A percentile compares a stretch with the other conserved stretches of the same genome.
phyloP scores from a whole-genome alignment of 345 rosid species.

The Clarkia xantiana region DNA sequence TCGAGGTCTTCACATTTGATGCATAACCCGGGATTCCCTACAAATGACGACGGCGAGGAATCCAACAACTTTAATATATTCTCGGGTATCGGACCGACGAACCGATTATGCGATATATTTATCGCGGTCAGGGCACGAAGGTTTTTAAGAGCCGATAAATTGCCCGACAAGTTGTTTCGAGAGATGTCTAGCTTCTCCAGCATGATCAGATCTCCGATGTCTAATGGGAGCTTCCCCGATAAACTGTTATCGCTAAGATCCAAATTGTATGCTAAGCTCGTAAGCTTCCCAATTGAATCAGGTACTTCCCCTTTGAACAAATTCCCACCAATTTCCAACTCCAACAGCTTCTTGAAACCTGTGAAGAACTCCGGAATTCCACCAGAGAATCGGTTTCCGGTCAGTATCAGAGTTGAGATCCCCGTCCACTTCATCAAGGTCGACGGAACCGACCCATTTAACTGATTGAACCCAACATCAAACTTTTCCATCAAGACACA shows the following conservation, averaged over 20 bases:
- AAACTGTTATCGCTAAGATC: slow-evolving; percentile 52
- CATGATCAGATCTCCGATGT: slow-evolving; percentile 22
- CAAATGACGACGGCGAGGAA: slow-evolving; percentile 36
- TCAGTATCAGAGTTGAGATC: slow-evolving; percentile 38
- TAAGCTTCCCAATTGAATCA: slow-evolving; percentile 32
- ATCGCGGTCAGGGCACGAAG: slow-evolving; percentile 24
- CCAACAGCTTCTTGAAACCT: slow-evolving; percentile 31
- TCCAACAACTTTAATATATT: slow-evolving; percentile 16
- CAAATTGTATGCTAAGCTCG: slow-evolving; percentile 31
- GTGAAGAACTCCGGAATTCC: slow-evolving; percentile 47
- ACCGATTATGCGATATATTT: slow-evolving; percentile 49
- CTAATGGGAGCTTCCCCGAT: slow-evolving; percentile 41
- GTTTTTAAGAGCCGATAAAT: slow-evolving; percentile 24
- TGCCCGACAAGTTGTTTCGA: slow-evolving; percentile 50
- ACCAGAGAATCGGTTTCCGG: slow-evolving; percentile 42
- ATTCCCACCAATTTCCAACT: slow-evolving; percentile 52
- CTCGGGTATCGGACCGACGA: slow-evolving; percentile 57
- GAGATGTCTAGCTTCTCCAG: slow-evolving; percentile 48
- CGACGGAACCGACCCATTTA: slow-evolving; percentile 45
- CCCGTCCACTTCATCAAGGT: slow-evolving; percentile 35
- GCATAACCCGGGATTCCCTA: slow-evolving; percentile 50
- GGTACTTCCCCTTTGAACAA: slow-evolving; percentile 57
- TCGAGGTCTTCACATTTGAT: slow-evolving; percentile 18
- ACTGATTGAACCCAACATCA: slow-evolving; percentile 48
- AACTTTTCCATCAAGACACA: slow-evolving; percentile 27